Evolutionary conservation across 805 yeast genomes (phyloP), one percentile per base, ranked within the genome.

Genomic region (Metschnikowia noctiluminum): DNA sequence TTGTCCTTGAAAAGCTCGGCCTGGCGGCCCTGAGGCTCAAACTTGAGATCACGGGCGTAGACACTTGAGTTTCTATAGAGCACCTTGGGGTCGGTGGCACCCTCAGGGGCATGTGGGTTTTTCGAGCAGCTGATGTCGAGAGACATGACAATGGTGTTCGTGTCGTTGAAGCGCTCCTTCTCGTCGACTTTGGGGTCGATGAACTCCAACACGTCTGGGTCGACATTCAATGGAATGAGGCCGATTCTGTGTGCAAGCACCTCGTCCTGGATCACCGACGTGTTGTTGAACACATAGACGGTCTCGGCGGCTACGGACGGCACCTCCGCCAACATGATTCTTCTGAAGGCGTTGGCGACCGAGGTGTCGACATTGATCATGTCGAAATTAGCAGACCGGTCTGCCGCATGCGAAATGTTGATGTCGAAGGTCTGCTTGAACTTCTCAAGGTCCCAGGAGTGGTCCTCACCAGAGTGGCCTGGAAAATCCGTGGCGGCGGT

Each of bases 261-360:
- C 72, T 94, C 99, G 67, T 94, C 99, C 68, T 91, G 97, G 55
- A 94, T 89, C 42, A 94, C 97, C 1, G 97, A 89, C 1, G 99
- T 94, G 69, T 94, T 94, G 77, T 89, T 92, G 73, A 87, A 87
- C 51, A 94, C 79, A 64, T 85, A 90, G 14, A 94, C 89, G 53
- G 88, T 82, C 68, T 94, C 99, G 21, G 96, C 87, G 13, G 99
- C 98, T 41, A 92, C 95, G 1, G 94, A 80, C 16, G 99, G 99
- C 37, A 94, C 96, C 66, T 94, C 99, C 1, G 97, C 81, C 47
- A 94, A 84, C 98, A 94, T 91, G 60, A 94, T 87, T 63, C 99
- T 85, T 64, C 99, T 85, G 70, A 92, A 90, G 0, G 99, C 97
- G 72, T 94, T 94, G 40, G 98, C 91, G 49, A 94, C 74, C 11